Evolutionary conservation across 2,329 filamentous ascomycete genomes (phyloP), one percentile per base, ranked within the genome.

Genomic region (Pseudocercospora pini-densiflorae): DNA sequence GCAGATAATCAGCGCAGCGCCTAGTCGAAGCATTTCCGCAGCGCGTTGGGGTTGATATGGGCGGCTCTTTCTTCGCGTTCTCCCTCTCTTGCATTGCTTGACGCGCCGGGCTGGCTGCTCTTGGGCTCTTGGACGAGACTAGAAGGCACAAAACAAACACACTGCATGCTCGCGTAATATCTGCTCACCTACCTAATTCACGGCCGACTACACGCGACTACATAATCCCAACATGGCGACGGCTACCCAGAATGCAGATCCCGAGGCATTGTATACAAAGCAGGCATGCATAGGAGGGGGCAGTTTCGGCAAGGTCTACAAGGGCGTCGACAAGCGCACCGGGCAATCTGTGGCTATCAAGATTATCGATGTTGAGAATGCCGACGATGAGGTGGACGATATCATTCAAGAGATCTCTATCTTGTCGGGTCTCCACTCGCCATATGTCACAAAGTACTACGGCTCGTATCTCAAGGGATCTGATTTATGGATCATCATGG

Each of bases 361-460:
- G 81, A 87, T 99, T 75, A 98, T 99, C 79, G 95, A 99, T 76
- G 95, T 99, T 72, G 95, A 99, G 81, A 97, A 95, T 82, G 95
- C 95, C 76, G 95, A 99, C 81, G 95, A 99, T 79, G 95, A 99
- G 82, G 94, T 99, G 73, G 95, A 98, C 83, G 95, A 99, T 81
- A 99, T 99, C 75, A 97, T 98, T 79, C 93, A 97, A 79, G 95
- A 99, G 82, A 98, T 99, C 73, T 93, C 94, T 72, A 98, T 99
- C 74, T 86, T 99, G 63, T 97, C 95, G 33, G 94, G 97, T 80
- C 88, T 99, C 71, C 92, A 96, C 81, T 98, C 94, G 19, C 93
- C 93, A 19, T 97, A 96, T 77, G 94, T 98, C 69, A 99, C 95
- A 45, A 95, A 96, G 80, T 99, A 99, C 84, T 93, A 97, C 82